A percentile compares a stretch with the other conserved stretches of the same genome.
Evolutionary conservation across 1,284 basidiomycete species (phyloP).

Genomic region (Moesziomyces aphidis): DNA sequence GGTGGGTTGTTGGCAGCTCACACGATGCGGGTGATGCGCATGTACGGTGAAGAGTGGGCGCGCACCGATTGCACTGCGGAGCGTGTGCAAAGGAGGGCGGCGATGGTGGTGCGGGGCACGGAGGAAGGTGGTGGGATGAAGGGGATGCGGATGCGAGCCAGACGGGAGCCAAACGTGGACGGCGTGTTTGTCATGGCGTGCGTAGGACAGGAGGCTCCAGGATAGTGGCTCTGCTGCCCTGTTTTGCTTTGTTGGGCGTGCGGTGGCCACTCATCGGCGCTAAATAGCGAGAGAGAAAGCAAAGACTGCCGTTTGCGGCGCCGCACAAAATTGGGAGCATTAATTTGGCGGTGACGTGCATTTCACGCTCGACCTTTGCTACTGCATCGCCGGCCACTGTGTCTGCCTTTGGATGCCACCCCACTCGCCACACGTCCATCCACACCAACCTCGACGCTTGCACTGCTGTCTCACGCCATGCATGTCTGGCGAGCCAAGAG

Average conservation of each 20-base stretch:
- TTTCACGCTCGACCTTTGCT: constrained; percentile 6
- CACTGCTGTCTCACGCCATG: too few species aligned
- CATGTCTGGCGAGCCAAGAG: too few species aligned
- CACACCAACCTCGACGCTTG: too few species aligned
- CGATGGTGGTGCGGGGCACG: not conserved
- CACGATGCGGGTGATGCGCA: not conserved
- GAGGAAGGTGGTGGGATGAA: too few species aligned
- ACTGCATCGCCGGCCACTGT: too few species aligned
- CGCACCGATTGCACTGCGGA: not conserved
- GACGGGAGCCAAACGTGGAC: not conserved
- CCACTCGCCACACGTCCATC: too few species aligned
- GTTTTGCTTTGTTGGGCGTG: not conserved
- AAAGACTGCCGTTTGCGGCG: not conserved
- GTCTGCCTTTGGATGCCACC: too few species aligned
- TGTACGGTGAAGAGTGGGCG: not conserved
- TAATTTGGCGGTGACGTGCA: constrained; percentile 5
- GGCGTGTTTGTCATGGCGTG: not conserved
- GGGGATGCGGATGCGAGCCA: not conserved
- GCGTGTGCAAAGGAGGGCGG: not conserved
- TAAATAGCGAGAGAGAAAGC: not conserved
- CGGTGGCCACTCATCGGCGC: too few species aligned
- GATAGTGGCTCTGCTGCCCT: not conserved
- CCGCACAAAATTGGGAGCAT: too few species aligned
- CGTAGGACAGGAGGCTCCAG: too few species aligned
- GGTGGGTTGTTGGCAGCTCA: not conserved